Percentiles rank a stretch among this genome's conserved stretches.
Conservation (phyloP, 2,329 filamentous ascomycete genomes). For the Botryotinia globosa region DNA sequence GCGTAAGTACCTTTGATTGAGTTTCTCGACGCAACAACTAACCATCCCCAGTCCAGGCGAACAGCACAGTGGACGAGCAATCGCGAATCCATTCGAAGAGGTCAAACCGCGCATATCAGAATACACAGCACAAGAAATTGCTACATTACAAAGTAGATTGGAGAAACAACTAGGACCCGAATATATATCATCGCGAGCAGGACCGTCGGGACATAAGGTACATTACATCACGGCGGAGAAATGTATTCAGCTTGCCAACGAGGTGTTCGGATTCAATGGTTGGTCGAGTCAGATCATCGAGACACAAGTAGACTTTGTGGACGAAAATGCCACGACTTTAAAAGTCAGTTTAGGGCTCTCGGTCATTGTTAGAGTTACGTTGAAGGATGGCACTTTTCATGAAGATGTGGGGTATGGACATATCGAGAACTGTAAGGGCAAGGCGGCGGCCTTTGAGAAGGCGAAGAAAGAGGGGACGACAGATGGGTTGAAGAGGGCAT, state of each 20-base stretch:
- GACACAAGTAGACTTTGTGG: constrained; percentile 92
- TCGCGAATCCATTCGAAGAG: constrained; percentile 80
- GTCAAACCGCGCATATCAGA: constrained; percentile 64
- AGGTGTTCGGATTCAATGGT: constrained; percentile 95
- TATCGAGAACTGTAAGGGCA: constrained; percentile 93
- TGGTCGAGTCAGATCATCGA: constrained; percentile 97
- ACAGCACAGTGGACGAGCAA: constrained; percentile 54
- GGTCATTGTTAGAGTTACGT: constrained; percentile 84
- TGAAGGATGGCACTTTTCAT: constrained; percentile 93
- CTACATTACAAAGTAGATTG: constrained; percentile 78
- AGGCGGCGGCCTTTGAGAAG: constrained; percentile 95
- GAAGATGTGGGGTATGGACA: constrained; percentile 97
- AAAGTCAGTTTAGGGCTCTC: constrained; percentile 84
- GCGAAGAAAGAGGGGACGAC: constrained; percentile 98
- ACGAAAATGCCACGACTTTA: constrained; percentile 74
- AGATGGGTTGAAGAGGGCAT: constrained; percentile 83
- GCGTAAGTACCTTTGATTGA: constrained; percentile 41
- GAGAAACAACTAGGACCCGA: constrained; percentile 95
- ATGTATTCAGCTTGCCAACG: constrained; percentile 90
- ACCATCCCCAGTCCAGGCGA: constrained; percentile 58
- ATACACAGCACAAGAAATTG: constrained; percentile 88
- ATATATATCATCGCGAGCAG: constrained; percentile 84
- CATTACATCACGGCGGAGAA: constrained; percentile 97
- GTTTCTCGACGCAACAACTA: constrained; percentile 13
- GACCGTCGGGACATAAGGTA: constrained; percentile 79